phyloP scores from a whole-genome alignment of 2,329 filamentous ascomycete species.

The Neofusicoccum cordaticola region DNA sequence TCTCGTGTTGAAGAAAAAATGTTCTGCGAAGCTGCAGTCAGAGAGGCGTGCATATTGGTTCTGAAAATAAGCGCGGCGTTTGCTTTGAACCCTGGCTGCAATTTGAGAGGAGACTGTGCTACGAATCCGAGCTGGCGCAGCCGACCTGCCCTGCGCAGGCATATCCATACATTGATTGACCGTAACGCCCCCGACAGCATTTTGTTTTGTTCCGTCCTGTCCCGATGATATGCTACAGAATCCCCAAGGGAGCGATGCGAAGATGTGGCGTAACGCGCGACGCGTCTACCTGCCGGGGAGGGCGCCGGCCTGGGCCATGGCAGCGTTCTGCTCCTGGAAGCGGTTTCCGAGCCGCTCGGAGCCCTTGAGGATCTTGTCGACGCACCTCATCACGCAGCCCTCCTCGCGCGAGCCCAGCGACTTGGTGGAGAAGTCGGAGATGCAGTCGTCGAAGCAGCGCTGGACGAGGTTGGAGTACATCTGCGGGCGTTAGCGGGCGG shows the following conservation, averaged over 20 bases:
- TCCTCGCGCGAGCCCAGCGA: constrained; percentile 83
- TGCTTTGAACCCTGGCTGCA: background rate
- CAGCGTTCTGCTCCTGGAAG: constrained; percentile 74
- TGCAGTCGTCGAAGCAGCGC: constrained; percentile 93
- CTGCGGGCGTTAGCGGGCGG: constrained; percentile 36
- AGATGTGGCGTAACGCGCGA: background rate
- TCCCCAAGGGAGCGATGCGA: background rate
- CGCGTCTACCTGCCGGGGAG: constrained; percentile 44
- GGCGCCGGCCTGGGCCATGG: constrained; percentile 61
- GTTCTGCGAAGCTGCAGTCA: background rate
- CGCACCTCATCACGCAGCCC: constrained; percentile 89
- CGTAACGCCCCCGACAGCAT: constrained; percentile 9
- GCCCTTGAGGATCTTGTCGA: constrained; percentile 92
- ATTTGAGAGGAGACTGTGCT: constrained; percentile 10
- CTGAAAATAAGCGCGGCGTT: background rate
- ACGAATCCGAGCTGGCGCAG: background rate
- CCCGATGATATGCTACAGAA: constrained; percentile 6
- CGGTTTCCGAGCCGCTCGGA: constrained; percentile 87
- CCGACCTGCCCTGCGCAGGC: background rate
- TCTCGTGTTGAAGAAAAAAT: background rate
- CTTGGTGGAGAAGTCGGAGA: constrained; percentile 98
- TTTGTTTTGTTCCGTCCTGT: background rate
- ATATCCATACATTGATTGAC: background rate
- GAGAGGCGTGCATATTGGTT: background rate
- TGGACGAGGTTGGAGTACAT: constrained; percentile 74